Evolutionary conservation across 805 yeast genomes (phyloP).

Genomic region (Maudiozyma saulgeensis): DNA sequence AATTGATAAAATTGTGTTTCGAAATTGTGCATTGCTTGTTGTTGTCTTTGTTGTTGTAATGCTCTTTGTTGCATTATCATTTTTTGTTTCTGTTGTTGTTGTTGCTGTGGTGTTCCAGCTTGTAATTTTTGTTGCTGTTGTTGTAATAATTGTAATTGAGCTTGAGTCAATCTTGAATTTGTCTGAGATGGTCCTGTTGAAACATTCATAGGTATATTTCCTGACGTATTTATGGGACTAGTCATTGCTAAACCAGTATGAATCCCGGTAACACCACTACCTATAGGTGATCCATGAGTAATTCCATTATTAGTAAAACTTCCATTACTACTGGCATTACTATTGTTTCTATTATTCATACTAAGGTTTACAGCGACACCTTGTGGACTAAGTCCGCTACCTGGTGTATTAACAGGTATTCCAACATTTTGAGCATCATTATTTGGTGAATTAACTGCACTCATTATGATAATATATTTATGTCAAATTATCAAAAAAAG

Average conservation of each 20-base stretch:
- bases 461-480: not conserved
- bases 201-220: not conserved
- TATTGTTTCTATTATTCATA: constrained; percentile 1
- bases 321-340: not conserved
- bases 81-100: constrained; percentile 18
- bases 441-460: not conserved
- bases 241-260: not conserved
- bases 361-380: constrained; percentile 10
- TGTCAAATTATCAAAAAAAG: too few species aligned
- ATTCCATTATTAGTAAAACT: not conserved
- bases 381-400: not conserved
- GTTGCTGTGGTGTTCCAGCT: constrained; percentile 7
- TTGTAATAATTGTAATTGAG: constrained; percentile 4
- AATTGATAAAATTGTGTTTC: constrained; percentile 34
- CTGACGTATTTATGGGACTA: not conserved
- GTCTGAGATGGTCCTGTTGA: constrained; percentile 7
- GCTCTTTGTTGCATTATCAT: constrained; percentile 27
- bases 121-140: constrained; percentile 16
- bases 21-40: constrained; percentile 34
- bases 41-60: constrained; percentile 26
- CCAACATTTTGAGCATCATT: constrained; percentile 7
- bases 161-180: constrained; percentile 2
- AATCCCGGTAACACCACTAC: not conserved
- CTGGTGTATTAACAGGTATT: constrained; percentile 14
- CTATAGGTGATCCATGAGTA: not conserved